Evolutionary conservation across 129 eudicot species (phyloP).

Genomic region (Dittrichia graveolens): DNA sequence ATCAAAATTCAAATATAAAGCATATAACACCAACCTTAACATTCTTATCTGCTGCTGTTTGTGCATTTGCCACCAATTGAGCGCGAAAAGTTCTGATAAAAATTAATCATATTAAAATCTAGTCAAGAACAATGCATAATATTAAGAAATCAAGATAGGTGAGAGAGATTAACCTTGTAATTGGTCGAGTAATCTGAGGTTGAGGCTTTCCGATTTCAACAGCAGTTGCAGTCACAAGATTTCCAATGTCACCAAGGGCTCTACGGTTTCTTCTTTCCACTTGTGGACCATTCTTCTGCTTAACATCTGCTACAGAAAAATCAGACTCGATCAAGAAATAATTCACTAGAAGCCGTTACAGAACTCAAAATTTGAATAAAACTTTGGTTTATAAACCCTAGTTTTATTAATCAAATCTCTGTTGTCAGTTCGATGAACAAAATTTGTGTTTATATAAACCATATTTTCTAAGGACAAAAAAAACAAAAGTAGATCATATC

Average conservation of each 20-base stretch:
- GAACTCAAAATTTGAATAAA: constrained; percentile 8
- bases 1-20: neutral
- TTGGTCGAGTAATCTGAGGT: constrained; percentile 27
- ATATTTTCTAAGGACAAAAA: neutral
- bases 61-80: constrained; percentile 30
- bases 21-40: constrained; percentile 38
- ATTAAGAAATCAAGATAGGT: neutral
- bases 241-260: constrained; percentile 43
- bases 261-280: constrained; percentile 38
- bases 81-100: constrained; percentile 31
- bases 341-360: neutral
- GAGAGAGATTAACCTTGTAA: constrained; percentile 30
- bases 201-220: constrained; percentile 39
- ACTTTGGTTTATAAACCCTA: neutral
- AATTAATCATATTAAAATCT: neutral
- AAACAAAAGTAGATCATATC: neutral
- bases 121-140: neutral
- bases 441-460: neutral
- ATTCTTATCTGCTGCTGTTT: constrained; percentile 49
- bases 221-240: constrained; percentile 26
- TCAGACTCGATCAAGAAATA: neutral
- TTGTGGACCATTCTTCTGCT: constrained; percentile 35
- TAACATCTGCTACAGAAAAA: constrained; percentile 32
- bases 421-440: no score
- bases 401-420: neutral